phyloP scores from a whole-genome alignment of 345 rosid species.

The Linum tenue region DNA sequence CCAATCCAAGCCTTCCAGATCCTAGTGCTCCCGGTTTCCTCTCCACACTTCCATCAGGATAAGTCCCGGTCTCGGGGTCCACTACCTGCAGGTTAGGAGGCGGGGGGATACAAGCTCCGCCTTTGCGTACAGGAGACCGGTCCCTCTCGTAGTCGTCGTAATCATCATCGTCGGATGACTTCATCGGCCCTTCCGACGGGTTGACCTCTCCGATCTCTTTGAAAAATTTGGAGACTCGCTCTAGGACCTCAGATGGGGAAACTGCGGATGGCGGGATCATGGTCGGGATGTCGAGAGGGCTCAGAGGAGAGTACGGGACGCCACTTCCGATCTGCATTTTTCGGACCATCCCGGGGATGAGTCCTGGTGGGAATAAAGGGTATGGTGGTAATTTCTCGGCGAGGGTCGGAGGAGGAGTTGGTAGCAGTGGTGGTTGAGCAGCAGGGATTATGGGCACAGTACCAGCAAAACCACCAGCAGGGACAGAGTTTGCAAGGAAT shows the following conservation, averaged over 20 bases:
- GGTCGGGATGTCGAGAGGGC: slow-evolving; percentile 94
- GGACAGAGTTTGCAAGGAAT: slow-evolving; percentile 50
- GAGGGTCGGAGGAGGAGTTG: slow-evolving; percentile 27
- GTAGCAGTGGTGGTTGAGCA: slow-evolving; percentile 32
- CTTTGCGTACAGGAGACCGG: slow-evolving; percentile 46
- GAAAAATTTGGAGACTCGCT: slow-evolving; percentile 85
- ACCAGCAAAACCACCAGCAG: slow-evolving; percentile 50
- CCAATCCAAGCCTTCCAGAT: slow-evolving; percentile 75
- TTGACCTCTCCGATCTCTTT: slow-evolving; percentile 88
- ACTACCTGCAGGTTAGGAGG: slow-evolving; percentile 66
- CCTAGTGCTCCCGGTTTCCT: slow-evolving; percentile 50
- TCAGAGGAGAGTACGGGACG: slow-evolving; percentile 89
- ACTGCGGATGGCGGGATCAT: slow-evolving; percentile 70
- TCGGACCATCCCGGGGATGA: slow-evolving; percentile 97
- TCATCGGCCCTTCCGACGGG: slow-evolving; percentile 76
- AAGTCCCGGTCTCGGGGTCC: slow-evolving; percentile 83
- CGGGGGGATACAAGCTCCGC: slow-evolving; percentile 93
- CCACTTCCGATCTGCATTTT: slow-evolving; percentile 99
- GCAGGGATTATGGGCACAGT: slow-evolving; percentile 53
- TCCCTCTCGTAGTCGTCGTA: slow-evolving; percentile 66
- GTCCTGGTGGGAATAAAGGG: slow-evolving; percentile 96
- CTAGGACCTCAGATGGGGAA: slow-evolving; percentile 64
- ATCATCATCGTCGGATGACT: slow-evolving; percentile 36
- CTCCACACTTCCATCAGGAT: slow-evolving; percentile 72
- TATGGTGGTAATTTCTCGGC: slow-evolving; percentile 79